A percentile compares a stretch with the other conserved stretches of the same genome.
Conservation (phyloP, 2,329 filamentous ascomycete genomes). For the Diaporthe sp. region DNA sequence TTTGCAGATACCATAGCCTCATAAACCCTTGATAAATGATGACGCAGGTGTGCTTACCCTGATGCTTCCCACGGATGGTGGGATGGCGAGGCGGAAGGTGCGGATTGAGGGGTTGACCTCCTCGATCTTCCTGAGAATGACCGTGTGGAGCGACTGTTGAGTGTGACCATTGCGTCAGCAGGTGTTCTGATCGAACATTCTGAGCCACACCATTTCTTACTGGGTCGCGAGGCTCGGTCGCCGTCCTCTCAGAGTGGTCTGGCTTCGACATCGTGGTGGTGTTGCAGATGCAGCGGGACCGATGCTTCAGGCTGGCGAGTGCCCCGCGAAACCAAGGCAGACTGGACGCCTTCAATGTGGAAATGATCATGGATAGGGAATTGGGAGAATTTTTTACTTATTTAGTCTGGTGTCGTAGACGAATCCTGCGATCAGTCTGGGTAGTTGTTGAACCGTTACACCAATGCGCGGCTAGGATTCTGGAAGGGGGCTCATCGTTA, state of each 20-base stretch:
- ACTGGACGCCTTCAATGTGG: not conserved
- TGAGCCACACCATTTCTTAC: slow-evolving; percentile 50
- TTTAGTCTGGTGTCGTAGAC: not conserved
- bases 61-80: slow-evolving; percentile 58
- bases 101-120: slow-evolving; percentile 77
- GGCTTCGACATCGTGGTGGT: slow-evolving; percentile 47
- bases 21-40: no score
- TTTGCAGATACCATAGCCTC: not conserved
- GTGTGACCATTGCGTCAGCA: not conserved
- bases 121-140: slow-evolving; percentile 72
- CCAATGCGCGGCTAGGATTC: not conserved
- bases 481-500: not conserved
- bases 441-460: not conserved
- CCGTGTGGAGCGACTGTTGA: slow-evolving; percentile 67
- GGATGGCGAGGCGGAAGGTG: slow-evolving; percentile 75
- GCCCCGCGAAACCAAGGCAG: not conserved
- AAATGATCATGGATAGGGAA: not conserved
- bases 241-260: slow-evolving; percentile 79
- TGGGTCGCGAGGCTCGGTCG: slow-evolving; percentile 77
- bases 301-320: not conserved
- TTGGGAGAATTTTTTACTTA: not conserved
- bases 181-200: not conserved
- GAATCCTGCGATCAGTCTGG: not conserved
- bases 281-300: not conserved
- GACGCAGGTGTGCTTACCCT: slow-evolving; percentile 55